These are phyloP conservation scores for Solanum sitiens DNA, from an alignment of 257 asterid species.

Conservation along the genomic window DNA sequence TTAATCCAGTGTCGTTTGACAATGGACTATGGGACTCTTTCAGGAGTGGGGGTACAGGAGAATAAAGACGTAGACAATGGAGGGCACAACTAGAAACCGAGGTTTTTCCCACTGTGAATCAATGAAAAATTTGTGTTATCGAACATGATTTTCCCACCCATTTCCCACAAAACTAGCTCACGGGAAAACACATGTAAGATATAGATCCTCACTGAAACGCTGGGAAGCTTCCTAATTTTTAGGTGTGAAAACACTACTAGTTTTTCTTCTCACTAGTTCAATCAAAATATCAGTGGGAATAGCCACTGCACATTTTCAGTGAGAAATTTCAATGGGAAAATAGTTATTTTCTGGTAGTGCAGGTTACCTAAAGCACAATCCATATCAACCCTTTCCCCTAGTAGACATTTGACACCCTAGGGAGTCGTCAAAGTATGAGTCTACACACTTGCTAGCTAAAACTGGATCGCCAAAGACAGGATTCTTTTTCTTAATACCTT, in stretches of 20 bases:
- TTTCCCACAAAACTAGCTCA: neutral
- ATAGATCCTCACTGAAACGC: neutral
- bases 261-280: neutral
- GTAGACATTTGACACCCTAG: neutral
- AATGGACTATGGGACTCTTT: neutral
- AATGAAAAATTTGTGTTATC: neutral
- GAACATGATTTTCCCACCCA: neutral
- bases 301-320: neutral
- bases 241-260: neutral
- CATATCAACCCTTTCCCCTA: neutral
- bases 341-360: neutral
- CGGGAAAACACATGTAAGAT: neutral
- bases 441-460: neutral
- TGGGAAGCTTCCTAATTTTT: neutral
- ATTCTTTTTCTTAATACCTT: neutral
- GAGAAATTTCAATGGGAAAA: neutral
- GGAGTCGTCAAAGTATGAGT: neutral
- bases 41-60: neutral
- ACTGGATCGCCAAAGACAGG: neutral
- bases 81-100: neutral
- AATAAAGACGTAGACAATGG: neutral
- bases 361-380: neutral
- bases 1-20: neutral
- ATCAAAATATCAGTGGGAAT: neutral
- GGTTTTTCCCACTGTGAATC: neutral